These are phyloP conservation scores for Ustilago crameri DNA, from an alignment of 1,284 basidiomycete species.

Conservation along the genomic window DNA sequence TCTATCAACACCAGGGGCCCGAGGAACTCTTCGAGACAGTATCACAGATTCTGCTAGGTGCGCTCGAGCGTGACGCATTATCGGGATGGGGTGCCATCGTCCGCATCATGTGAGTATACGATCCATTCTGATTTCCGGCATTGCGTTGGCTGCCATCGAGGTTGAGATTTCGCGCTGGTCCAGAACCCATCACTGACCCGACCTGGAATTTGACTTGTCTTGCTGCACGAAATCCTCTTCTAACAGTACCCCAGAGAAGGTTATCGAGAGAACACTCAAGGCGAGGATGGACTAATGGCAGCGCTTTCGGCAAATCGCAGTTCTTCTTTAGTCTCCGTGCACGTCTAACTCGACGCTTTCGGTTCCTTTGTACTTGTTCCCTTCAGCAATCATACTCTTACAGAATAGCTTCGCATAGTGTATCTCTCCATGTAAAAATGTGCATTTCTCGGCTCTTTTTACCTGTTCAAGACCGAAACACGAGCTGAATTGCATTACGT, in stretches of 20 bases:
- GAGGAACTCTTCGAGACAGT: slow-evolving; percentile 99
- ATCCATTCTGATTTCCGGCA: not conserved
- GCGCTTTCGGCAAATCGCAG: not conserved
- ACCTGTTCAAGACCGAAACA: too few relatives aligned
- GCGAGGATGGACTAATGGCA: slow-evolving; percentile 77
- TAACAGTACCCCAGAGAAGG: slow-evolving; percentile 64
- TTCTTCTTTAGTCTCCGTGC: not conserved
- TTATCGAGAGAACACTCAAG: slow-evolving; percentile 65
- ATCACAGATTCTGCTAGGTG: slow-evolving; percentile 93
- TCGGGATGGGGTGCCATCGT: slow-evolving; percentile 97
- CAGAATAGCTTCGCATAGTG: not conserved
- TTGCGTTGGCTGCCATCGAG: not conserved
- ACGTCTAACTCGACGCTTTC: not conserved
- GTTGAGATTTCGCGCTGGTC: not conserved
- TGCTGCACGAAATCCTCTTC: not conserved
- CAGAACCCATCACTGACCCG: too few relatives aligned
- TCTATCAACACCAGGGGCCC: slow-evolving; percentile 73
- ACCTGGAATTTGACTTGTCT: not conserved
- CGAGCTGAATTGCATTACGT: too few relatives aligned
- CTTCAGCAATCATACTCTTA: slow-evolving; percentile 11
- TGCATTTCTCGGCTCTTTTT: too few relatives aligned
- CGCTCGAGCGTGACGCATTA: slow-evolving; percentile 93
- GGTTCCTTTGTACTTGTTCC: slow-evolving; percentile 36
- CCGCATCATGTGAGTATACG: slow-evolving; percentile 86
- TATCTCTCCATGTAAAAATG: not conserved